These are phyloP conservation scores for Rhynchospora breviuscula DNA, from an alignment of 176 grass and related monocot genomes.

Conservation along the genomic window DNA sequence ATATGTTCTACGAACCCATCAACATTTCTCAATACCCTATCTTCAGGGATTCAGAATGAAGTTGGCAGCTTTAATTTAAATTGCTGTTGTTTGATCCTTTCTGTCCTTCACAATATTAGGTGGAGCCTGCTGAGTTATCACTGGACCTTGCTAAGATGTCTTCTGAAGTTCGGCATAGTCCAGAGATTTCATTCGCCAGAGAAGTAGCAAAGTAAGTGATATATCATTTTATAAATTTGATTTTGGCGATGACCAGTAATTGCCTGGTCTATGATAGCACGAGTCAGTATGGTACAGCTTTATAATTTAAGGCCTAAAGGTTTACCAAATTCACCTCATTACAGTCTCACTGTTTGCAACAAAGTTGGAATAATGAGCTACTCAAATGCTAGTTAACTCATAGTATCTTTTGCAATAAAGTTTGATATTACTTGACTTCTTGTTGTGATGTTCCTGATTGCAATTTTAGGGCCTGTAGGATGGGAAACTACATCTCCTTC, in stretches of 20 bases:
- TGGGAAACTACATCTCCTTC: conserved; percentile 82
- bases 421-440: neutral
- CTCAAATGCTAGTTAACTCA: neutral
- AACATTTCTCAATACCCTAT: neutral
- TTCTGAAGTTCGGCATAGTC: conserved; percentile 58
- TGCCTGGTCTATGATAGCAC: neutral
- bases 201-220: conserved; percentile 72
- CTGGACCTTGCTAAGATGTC: conserved; percentile 98
- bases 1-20: conserved; percentile 26
- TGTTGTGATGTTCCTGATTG: conserved; percentile 14
- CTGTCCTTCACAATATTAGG: conserved; percentile 37
- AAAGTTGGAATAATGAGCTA: neutral
- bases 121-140: conserved; percentile 83
- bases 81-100: neutral
- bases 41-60: neutral
- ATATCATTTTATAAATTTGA: neutral
- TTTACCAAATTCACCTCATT: neutral
- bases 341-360: neutral
- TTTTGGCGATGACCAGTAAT: neutral
- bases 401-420: neutral
- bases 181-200: conserved; percentile 80
- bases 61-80: neutral
- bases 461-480: conserved; percentile 67
- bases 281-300: neutral
- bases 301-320: neutral